Evolutionary conservation across 768 basidiomycete genomes (phyloP).

Genomic region (Imleria badia): DNA sequence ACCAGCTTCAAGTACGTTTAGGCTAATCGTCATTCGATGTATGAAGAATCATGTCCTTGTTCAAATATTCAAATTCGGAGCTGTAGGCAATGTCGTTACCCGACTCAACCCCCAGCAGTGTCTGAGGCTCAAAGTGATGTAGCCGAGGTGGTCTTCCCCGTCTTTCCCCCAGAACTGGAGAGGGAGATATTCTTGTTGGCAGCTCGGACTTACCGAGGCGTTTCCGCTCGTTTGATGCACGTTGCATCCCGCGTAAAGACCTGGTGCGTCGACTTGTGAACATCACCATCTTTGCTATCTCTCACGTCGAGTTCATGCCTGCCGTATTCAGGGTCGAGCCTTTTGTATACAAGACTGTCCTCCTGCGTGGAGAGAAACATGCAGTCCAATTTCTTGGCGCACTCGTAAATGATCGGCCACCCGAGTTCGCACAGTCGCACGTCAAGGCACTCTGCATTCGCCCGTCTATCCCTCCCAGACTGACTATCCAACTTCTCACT

Average conservation of each 20-base stretch:
- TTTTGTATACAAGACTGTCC: conserved; percentile 19
- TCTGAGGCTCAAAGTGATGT: not conserved
- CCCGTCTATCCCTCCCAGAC: conserved; percentile 9
- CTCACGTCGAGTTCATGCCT: not conserved
- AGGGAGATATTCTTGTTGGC: conserved; percentile 17
- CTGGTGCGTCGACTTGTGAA: conserved; percentile 10
- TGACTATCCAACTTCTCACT: conserved; percentile 4
- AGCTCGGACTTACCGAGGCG: conserved; percentile 8
- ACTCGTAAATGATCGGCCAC: conserved; percentile 3
- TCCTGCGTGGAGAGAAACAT: conserved; percentile 7
- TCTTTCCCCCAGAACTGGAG: conserved; percentile 22
- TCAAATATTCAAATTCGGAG: not conserved
- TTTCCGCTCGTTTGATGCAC: conserved; percentile 13
- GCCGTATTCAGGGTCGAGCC: conserved; percentile 18
- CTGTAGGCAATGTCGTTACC: not conserved
- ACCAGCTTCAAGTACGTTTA: too few species aligned
- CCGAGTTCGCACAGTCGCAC: conserved; percentile 6
- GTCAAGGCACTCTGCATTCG: conserved; percentile 18
- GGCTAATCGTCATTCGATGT: too few species aligned
- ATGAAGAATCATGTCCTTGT: not conserved
- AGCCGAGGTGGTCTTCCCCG: not conserved
- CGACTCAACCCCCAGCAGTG: too few species aligned
- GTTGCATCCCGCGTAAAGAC: conserved; percentile 15
- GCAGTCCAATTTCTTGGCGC: conserved; percentile 11
- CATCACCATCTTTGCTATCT: not conserved